Conservation (phyloP, 2,329 filamentous ascomycete genomes). For the Cladosporium colombiae region DNA sequence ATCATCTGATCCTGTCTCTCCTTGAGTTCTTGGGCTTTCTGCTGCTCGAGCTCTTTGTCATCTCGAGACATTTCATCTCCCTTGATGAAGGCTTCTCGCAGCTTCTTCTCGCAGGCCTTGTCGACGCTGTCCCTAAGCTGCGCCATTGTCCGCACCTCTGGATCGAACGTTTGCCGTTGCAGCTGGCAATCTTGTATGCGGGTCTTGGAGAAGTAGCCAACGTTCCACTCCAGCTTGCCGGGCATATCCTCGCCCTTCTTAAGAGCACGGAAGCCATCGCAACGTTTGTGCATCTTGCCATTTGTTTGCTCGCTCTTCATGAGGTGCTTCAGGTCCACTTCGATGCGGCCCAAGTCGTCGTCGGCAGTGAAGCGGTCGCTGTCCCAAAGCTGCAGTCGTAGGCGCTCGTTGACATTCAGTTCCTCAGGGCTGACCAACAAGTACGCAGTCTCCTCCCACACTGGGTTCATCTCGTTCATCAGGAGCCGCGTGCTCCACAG, state of each 20-base stretch:
- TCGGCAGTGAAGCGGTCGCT: conserved; percentile 72
- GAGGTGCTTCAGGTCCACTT: conserved; percentile 65
- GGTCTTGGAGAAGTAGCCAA: conserved; percentile 71
- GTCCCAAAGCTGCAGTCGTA: conserved; percentile 74
- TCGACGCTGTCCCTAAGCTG: conserved; percentile 61
- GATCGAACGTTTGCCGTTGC: conserved; percentile 60
- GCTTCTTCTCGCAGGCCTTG: conserved; percentile 58
- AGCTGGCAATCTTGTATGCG: conserved; percentile 64
- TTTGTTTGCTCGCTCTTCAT: conserved; percentile 62
- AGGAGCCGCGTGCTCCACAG: conserved; percentile 68
- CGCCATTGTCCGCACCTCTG: conserved; percentile 58
- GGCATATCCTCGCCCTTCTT: conserved; percentile 68
- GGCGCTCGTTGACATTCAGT: conserved; percentile 68
- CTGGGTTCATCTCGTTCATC: conserved; percentile 64
- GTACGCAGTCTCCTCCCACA: conserved; percentile 70
- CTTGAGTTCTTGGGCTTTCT: conserved; percentile 67
- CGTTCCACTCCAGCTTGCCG: conserved; percentile 67
- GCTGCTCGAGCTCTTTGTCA: conserved; percentile 63
- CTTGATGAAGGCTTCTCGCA: conserved; percentile 64
- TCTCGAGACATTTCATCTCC: conserved; percentile 45
- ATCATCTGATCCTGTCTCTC: conserved; percentile 61
- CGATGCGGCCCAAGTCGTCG: conserved; percentile 72
- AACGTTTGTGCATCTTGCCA: conserved; percentile 62
- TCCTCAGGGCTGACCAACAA: conserved; percentile 71
- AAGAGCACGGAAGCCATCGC: conserved; percentile 66